Conservation (phyloP, 805 yeast species). For the Wickerhamiella sergipiensis region DNA sequence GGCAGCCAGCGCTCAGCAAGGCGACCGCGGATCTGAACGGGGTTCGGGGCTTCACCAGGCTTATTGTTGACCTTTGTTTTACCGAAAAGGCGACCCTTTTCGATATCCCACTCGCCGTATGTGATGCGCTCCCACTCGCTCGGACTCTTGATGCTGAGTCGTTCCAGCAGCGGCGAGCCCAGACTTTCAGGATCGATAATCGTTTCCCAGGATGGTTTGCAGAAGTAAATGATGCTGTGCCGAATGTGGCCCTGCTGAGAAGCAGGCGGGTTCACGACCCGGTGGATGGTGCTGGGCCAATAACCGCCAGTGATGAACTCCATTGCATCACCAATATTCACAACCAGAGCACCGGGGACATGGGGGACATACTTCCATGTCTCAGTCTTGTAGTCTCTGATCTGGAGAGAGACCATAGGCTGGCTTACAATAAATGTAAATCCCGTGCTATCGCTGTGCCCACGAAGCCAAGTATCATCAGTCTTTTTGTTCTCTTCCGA, state of each 20-base stretch:
- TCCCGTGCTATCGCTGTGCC: slow-evolving; percentile 34
- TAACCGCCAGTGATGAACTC: slow-evolving; percentile 34
- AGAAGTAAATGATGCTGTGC: slow-evolving; percentile 32
- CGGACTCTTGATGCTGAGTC: slow-evolving; percentile 24
- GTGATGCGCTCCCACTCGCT: slow-evolving; percentile 28
- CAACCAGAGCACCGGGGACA: slow-evolving; percentile 27
- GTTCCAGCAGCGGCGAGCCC: slow-evolving; percentile 27
- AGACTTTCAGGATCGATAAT: slow-evolving; percentile 31
- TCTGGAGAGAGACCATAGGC: slow-evolving; percentile 30
- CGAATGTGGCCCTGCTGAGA: slow-evolving; percentile 29
- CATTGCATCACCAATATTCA: slow-evolving; percentile 32
- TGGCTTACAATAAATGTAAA: slow-evolving; percentile 31
- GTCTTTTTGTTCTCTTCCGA: slow-evolving; percentile 24
- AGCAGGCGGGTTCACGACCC: slow-evolving; percentile 35
- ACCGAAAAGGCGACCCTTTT: slow-evolving; percentile 35
- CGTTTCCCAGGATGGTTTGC: slow-evolving; percentile 27
- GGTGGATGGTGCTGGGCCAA: slow-evolving; percentile 34
- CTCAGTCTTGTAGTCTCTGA: slow-evolving; percentile 26
- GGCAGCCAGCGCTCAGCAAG: slow-evolving; percentile 34
- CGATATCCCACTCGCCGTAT: slow-evolving; percentile 33
- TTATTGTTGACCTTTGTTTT: slow-evolving; percentile 26
- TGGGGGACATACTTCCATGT: slow-evolving; percentile 29
- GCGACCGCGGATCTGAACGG: slow-evolving; percentile 30
- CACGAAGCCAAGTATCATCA: slow-evolving; percentile 32
- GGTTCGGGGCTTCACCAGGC: slow-evolving; percentile 27